A percentile compares a stretch with the other conserved stretches of the same genome.
Evolutionary conservation across 176 grass and related monocot genomes (phyloP).

Genomic region (Rhynchospora tenuis): DNA sequence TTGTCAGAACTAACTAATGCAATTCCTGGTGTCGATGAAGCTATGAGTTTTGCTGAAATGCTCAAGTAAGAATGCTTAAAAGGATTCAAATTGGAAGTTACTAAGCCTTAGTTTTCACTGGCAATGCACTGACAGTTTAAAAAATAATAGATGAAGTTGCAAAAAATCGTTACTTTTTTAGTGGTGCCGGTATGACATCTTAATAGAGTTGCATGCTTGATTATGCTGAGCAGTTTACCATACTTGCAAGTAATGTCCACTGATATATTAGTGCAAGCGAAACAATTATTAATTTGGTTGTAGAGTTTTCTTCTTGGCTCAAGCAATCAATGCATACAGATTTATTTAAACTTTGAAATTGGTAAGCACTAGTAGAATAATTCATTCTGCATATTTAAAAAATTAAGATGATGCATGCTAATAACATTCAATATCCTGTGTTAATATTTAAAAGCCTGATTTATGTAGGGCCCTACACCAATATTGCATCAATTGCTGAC

Average conservation of each 20-base stretch:
- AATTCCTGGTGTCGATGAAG: conserved; percentile 99
- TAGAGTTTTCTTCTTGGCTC: not conserved
- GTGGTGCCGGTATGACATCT: not conserved
- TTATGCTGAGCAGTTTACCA: not conserved
- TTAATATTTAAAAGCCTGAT: not conserved
- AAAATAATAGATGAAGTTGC: not conserved
- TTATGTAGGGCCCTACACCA: not conserved
- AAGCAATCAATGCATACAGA: not conserved
- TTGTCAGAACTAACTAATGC: conserved; percentile 96
- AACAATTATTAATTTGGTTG: not conserved
- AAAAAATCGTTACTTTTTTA: not conserved
- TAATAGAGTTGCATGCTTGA: not conserved
- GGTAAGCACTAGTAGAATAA: not conserved
- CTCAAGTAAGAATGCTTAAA: conserved; percentile 52
- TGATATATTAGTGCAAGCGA: not conserved
- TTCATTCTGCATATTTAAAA: not conserved
- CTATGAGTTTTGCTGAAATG: conserved; percentile 99
- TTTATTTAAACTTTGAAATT: not conserved
- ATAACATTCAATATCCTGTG: not conserved
- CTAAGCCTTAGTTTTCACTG: not conserved
- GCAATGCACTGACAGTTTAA: not conserved
- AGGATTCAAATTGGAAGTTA: not conserved
- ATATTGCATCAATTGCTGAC: not conserved
- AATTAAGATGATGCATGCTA: not conserved
- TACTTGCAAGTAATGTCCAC: not conserved